Conservation (phyloP, 495 filamentous ascomycete genomes). For the Penicillium subrubescens region DNA sequence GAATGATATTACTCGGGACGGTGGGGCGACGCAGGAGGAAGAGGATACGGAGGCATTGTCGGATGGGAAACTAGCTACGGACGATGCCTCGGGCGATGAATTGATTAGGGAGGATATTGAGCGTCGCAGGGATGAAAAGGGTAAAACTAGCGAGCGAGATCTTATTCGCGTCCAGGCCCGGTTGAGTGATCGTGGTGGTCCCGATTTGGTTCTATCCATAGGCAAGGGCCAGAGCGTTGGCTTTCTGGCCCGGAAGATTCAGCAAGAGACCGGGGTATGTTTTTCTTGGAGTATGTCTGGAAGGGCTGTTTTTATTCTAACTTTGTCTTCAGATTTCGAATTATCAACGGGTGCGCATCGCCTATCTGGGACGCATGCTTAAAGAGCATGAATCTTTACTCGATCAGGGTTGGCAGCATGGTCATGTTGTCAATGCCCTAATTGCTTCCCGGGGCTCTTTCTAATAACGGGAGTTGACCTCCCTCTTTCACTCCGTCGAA, state of each 20-base stretch:
- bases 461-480: neutral
- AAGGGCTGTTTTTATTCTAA: constrained; percentile 3
- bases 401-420: constrained; percentile 74
- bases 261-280: constrained; percentile 67
- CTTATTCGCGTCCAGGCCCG: constrained; percentile 62
- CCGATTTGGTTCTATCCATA: constrained; percentile 64
- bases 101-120: constrained; percentile 53
- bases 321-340: constrained; percentile 41
- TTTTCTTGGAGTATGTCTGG: neutral
- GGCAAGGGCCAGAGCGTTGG: constrained; percentile 64
- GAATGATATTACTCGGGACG: constrained; percentile 10
- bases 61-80: constrained; percentile 45
- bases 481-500: neutral
- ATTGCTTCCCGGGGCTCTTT: constrained; percentile 52
- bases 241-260: constrained; percentile 61
- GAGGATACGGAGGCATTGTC: constrained; percentile 49
- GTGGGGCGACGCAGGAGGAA: constrained; percentile 38
- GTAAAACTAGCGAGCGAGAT: constrained; percentile 55
- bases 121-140: constrained; percentile 66
- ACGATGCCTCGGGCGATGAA: constrained; percentile 51
- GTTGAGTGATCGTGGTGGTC: constrained; percentile 67
- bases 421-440: constrained; percentile 77
- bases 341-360: constrained; percentile 63
- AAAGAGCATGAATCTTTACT: constrained; percentile 64
- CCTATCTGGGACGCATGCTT: constrained; percentile 78